A percentile compares a stretch with the other conserved stretches of the same genome.
Evolutionary conservation across 805 yeast species (phyloP).

Genomic region (Candida rishiriensis): DNA sequence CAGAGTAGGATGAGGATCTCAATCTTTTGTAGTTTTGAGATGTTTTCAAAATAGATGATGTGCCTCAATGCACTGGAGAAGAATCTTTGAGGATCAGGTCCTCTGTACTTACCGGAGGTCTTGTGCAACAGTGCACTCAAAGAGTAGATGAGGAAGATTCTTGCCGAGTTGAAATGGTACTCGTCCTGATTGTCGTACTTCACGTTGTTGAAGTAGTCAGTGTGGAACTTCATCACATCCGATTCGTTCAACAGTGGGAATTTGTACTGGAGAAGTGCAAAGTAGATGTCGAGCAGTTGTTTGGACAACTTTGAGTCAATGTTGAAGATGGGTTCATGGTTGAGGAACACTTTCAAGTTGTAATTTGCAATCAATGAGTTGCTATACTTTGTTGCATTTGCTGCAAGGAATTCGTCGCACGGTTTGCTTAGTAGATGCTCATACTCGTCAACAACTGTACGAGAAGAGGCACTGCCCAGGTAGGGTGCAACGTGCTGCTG

Average conservation of each 20-base stretch:
- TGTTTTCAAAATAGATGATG: slow-evolving; percentile 39
- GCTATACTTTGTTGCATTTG: slow-evolving; percentile 9
- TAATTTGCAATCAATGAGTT: slow-evolving; percentile 37
- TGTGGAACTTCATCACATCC: slow-evolving; percentile 47
- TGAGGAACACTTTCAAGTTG: slow-evolving; percentile 41
- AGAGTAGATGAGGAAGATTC: slow-evolving; percentile 53
- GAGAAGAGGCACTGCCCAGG: background rate
- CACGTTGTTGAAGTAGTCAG: slow-evolving; percentile 37
- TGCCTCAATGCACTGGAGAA: slow-evolving; percentile 59
- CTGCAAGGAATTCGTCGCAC: slow-evolving; percentile 16
- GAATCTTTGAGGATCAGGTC: slow-evolving; percentile 50
- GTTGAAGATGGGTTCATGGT: slow-evolving; percentile 47
- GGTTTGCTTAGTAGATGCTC: slow-evolving; percentile 19
- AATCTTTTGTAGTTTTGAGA: slow-evolving; percentile 41
- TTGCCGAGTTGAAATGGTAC: slow-evolving; percentile 49
- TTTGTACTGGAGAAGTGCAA: slow-evolving; percentile 51
- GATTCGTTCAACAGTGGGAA: slow-evolving; percentile 52
- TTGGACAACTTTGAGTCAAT: slow-evolving; percentile 46
- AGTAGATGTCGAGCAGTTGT: slow-evolving; percentile 50
- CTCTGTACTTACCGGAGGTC: slow-evolving; percentile 52
- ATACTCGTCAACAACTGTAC: slow-evolving; percentile 8
- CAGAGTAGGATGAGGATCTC: slow-evolving; percentile 51
- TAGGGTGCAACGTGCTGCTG: background rate
- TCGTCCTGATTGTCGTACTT: slow-evolving; percentile 28
- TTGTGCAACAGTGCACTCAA: slow-evolving; percentile 48